Base-by-base conservation (phyloP, 1,284 basidiomycete genomes). In the Trichosporon sp. region DNA sequence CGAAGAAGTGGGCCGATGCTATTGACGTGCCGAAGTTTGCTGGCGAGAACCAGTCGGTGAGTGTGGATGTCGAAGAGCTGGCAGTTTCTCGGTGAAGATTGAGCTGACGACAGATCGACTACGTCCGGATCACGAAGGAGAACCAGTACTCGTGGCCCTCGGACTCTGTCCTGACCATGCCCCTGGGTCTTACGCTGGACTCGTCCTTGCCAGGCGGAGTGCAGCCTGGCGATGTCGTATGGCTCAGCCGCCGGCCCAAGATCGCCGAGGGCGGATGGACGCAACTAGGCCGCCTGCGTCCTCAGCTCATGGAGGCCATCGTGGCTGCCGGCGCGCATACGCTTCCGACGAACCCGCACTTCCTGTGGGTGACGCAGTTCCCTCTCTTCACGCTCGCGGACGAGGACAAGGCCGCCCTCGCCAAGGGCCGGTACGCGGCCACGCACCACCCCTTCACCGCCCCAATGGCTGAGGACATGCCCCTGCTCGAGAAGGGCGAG, bases 401-500 rank as follows among this genome's bases (percentile, higher is more conserved):
- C 77, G 84, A 85, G 59, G 94, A 96, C 82, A 96, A 96, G 82
- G 87, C 89, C 34, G 86, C 88, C 74, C 82, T 94, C 56, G 88
- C 92, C 3, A 85, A 86, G 61, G 93, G 92, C 14, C 84, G 93
- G 69, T 95, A 91, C 90, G 89, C 90, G 68, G 89, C 90, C 69
- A 88, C 91, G 2, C 94, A 97, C 74, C 94, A 97, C 78, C 94
- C 94, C 1, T 97, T 97, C 81, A 97, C 94, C 11, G 92, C 94
- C 6, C 95, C 95, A n/a, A 89, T 94, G 85, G 89, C 85, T 80
- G 85, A 91, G 75, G 94, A 97, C 78, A 82, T 95, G 29, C 83
- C 85, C 54, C 84, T 85, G 46, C 83, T 96, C 78, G 88, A 88
- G 73, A 81, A 81, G 52, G 90, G 89, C 36, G 82, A 86, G 70